Evolutionary conservation across 257 asterid species (phyloP).

Genomic region (Thymus mandschuricus): DNA sequence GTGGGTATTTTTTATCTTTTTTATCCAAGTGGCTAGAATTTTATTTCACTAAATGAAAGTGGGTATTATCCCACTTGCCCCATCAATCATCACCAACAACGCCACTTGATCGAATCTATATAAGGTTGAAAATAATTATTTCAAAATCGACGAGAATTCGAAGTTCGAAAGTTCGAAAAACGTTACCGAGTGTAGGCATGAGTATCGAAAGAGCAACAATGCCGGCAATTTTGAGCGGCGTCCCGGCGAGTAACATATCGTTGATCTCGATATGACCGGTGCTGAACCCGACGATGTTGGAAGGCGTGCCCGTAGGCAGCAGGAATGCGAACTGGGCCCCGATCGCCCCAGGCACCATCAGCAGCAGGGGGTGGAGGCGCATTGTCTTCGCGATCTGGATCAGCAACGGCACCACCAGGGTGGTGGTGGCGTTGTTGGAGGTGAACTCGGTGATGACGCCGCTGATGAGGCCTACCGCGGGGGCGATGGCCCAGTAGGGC

Average conservation of each 20-base stretch:
- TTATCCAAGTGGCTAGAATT: too few relatives aligned
- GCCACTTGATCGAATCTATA: too few relatives aligned
- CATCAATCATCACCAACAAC: too few relatives aligned
- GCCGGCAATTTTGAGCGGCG: slow-evolving; percentile 66
- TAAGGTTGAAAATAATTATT: too few relatives aligned
- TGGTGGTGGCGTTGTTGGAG: slow-evolving; percentile 80
- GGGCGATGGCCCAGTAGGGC: slow-evolving; percentile 81
- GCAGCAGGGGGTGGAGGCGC: slow-evolving; percentile 68
- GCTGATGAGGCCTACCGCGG: slow-evolving; percentile 65
- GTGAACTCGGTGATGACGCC: slow-evolving; percentile 78
- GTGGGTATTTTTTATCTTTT: too few relatives aligned
- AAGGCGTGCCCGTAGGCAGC: slow-evolving; percentile 89
- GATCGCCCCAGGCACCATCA: slow-evolving; percentile 74
- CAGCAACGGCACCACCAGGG: slow-evolving; percentile 67
- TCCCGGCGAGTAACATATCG: slow-evolving; percentile 70
- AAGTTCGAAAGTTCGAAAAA: too few relatives aligned
- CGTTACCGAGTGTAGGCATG: slow-evolving; percentile 89
- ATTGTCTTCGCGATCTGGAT: slow-evolving; percentile 68
- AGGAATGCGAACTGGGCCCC: slow-evolving; percentile 74
- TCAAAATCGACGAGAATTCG: too few relatives aligned
- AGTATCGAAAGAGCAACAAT: slow-evolving; percentile 55
- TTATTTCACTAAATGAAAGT: too few relatives aligned
- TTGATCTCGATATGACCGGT: slow-evolving; percentile 73
- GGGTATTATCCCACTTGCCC: too few relatives aligned
- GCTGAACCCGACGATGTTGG: slow-evolving; percentile 80